Percentiles rank a stretch among this genome's conserved stretches.
These are phyloP conservation scores for Bauhinia variegata DNA, from an alignment of 306 rosid genomes.

Conservation along the genomic window DNA sequence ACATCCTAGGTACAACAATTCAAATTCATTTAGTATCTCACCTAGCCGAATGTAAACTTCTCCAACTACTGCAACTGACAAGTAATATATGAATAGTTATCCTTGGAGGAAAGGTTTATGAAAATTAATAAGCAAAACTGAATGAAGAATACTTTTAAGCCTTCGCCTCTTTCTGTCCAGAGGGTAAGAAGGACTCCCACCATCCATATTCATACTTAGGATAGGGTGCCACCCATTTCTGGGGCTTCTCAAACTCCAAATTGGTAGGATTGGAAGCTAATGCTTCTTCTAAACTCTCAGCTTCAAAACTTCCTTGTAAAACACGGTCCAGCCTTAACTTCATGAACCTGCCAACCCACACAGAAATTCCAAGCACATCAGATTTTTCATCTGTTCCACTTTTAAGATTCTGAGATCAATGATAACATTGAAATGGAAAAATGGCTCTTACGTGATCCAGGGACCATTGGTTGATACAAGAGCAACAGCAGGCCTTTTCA, in stretches of 20 bases:
- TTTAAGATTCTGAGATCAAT: not conserved
- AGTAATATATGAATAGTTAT: slow-evolving; percentile 27
- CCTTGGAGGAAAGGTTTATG: slow-evolving; percentile 9
- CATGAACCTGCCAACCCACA: slow-evolving; percentile 78
- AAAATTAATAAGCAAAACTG: slow-evolving; percentile 20
- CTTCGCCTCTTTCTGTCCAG: slow-evolving; percentile 60
- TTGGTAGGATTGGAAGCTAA: slow-evolving; percentile 80
- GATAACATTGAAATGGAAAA: not conserved
- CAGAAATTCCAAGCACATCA: no score
- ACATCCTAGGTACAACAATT: slow-evolving; percentile 28
- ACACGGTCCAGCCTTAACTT: slow-evolving; percentile 97
- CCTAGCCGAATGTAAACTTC: slow-evolving; percentile 41
- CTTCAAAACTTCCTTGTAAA: slow-evolving; percentile 71
- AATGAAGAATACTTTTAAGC: slow-evolving; percentile 46
- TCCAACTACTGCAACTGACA: slow-evolving; percentile 37
- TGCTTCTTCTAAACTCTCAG: slow-evolving; percentile 77
- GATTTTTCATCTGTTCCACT: slow-evolving; percentile 1
- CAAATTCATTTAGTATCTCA: slow-evolving; percentile 26
- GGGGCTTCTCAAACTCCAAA: slow-evolving; percentile 80
- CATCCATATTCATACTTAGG: slow-evolving; percentile 86
- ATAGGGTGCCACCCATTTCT: slow-evolving; percentile 95
- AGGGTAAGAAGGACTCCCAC: slow-evolving; percentile 86
- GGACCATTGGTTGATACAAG: slow-evolving; percentile 90
- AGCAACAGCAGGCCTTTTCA: slow-evolving; percentile 89
- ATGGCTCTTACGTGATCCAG: slow-evolving; percentile 83